Evolutionary conservation across 73 alveolate genomes (phyloP), one percentile per base, ranked within the genome.

Genomic region (Paramecium biaurelia): DNA sequence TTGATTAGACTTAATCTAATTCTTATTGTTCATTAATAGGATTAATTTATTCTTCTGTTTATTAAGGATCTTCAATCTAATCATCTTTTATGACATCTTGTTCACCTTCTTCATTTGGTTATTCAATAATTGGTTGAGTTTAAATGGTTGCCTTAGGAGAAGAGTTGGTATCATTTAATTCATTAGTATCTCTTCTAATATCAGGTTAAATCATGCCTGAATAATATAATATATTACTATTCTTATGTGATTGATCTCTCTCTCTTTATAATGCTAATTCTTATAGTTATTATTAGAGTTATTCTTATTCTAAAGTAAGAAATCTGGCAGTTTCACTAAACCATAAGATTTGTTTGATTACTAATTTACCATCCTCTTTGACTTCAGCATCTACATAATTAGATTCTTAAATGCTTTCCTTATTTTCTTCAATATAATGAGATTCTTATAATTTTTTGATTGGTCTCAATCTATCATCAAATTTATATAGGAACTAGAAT

Each of bases 401-500:
- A 38, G 21, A 32, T 47, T 79, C 70, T 21, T 24, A 12, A 1
- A 79, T 47, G 7, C 15, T 9, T 20, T 79, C 74, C 10, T 14
- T 43, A 5, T 21, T 43, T 43, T 79, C 90, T 43, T 43, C 45
- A 8, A 30, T 2, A 21, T 41, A 20, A 7, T 18, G 74, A 18
- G 56, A 21, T 47, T 79, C 23, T 79, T 79, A 79, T n/a, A 79
- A 30, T 43, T 41, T 21, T 24, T 79, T 79, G 56, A 79, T 47
- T 43, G 90, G 90, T 47, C 90, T 38, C 18, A 79, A 21, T 43
- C 90, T 41, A 14, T 79, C 49, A 24, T 79, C 90, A 45, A 79
- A 79, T 20, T 79, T 79, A 24, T 43, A 43, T 12, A 42, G 32
- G 28, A 79, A 79, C 90, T 79, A 72, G 5, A 79, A 14, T 79